These are phyloP conservation scores for Penicillium sp. DNA, from an alignment of 2,329 filamentous ascomycete species.

Conservation along the genomic window DNA sequence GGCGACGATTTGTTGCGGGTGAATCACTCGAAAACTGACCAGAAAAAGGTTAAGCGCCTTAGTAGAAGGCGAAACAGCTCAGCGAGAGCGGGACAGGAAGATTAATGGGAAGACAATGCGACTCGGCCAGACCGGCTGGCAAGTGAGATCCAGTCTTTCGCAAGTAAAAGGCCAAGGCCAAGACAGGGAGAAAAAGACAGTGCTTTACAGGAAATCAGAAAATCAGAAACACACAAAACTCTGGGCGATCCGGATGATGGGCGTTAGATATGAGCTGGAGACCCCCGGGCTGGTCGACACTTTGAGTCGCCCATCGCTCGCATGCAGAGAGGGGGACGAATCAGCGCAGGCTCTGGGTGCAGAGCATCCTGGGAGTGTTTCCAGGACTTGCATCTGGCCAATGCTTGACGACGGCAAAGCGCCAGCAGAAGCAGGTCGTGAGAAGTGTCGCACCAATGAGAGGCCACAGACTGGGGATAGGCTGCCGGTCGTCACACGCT, in stretches of 20 bases:
- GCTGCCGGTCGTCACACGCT: slow-evolving; percentile 35
- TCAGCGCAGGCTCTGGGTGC: slow-evolving; percentile 23
- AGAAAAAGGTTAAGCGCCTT: neutral
- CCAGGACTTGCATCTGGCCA: slow-evolving; percentile 35
- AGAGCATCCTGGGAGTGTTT: slow-evolving; percentile 25
- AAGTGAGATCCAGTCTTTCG: slow-evolving; percentile 30
- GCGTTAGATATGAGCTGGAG: slow-evolving; percentile 32
- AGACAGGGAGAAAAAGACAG: neutral
- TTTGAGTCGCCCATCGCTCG: slow-evolving; percentile 17
- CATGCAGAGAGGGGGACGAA: slow-evolving; percentile 31
- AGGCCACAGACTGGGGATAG: slow-evolving; percentile 15
- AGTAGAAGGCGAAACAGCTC: neutral
- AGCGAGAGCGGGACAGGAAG: neutral
- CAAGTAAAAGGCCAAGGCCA: slow-evolving; percentile 21
- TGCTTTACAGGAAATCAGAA: slow-evolving; percentile 15
- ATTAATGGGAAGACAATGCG: slow-evolving; percentile 10
- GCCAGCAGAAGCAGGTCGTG: slow-evolving; percentile 27
- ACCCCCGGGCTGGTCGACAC: slow-evolving; percentile 9
- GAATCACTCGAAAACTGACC: neutral
- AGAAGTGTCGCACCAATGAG: slow-evolving; percentile 30
- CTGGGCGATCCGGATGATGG: slow-evolving; percentile 25
- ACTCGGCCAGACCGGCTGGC: slow-evolving; percentile 41
- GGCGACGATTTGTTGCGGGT: slow-evolving; percentile 11
- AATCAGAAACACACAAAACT: slow-evolving; percentile 15
- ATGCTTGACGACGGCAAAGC: slow-evolving; percentile 35